A percentile compares a stretch with the other conserved stretches of the same genome.
Evolutionary conservation across 179 eudicot genomes (phyloP).

Genomic region (Amaranthus tricolor): DNA sequence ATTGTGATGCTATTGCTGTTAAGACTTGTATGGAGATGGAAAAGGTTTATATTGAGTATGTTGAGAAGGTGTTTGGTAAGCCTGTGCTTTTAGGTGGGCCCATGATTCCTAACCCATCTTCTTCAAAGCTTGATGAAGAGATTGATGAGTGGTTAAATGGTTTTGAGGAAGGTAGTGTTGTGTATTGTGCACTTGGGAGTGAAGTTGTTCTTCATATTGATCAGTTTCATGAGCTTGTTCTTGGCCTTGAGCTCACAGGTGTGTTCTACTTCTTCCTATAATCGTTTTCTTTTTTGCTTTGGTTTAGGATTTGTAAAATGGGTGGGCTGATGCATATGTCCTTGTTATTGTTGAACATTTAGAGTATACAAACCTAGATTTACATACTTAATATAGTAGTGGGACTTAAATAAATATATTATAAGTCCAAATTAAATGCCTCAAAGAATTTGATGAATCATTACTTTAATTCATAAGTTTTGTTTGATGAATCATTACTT

Average conservation of each 20-base stretch:
- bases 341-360: too few species aligned
- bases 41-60: background rate
- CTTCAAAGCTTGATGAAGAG: background rate
- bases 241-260: constrained; percentile 3
- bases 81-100: background rate
- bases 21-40: constrained; percentile 4
- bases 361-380: too few species aligned
- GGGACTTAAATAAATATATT: too few species aligned
- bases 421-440: too few species aligned
- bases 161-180: background rate
- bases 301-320: too few species aligned
- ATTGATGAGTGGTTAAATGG: background rate
- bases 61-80: background rate
- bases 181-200: constrained; percentile 7
- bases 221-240: constrained; percentile 3
- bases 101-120: background rate
- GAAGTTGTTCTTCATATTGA: background rate
- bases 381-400: too few species aligned
- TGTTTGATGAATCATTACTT: too few species aligned
- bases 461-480: too few species aligned
- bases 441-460: too few species aligned
- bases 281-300: too few species aligned
- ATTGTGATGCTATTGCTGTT: background rate
- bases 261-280: background rate
- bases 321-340: too few species aligned